These are phyloP conservation scores for Paramecium primaurelia DNA, from an alignment of 73 alveolate species.

Conservation along the genomic window DNA sequence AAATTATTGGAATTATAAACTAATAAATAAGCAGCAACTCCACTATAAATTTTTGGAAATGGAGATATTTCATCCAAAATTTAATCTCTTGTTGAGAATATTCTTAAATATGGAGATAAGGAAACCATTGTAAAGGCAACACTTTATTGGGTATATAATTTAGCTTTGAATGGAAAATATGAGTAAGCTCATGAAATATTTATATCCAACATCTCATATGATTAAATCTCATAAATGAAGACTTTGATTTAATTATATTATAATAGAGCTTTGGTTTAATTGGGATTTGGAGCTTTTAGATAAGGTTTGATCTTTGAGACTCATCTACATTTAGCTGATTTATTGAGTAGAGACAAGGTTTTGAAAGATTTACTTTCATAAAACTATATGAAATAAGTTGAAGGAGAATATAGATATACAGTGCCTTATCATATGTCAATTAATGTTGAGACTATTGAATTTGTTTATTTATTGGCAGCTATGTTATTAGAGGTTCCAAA, in stretches of 20 bases:
- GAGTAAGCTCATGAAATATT: conserved; percentile 11
- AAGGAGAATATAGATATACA: neutral
- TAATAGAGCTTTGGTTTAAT: neutral
- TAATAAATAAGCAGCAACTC: neutral
- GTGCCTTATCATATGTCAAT: conserved; percentile 33
- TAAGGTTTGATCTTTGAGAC: neutral
- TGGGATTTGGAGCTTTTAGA: neutral
- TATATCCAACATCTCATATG: conserved; percentile 13
- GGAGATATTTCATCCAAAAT: conserved; percentile 11
- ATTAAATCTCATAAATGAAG: neutral
- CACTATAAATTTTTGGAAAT: conserved; percentile 36
- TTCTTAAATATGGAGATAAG: neutral
- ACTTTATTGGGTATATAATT: neutral
- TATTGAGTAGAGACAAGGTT: neutral
- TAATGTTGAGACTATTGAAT: conserved; percentile 17
- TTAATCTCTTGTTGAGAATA: neutral
- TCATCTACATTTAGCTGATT: neutral
- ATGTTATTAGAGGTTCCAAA: conserved; percentile 24
- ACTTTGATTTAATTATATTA: neutral
- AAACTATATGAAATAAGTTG: neutral
- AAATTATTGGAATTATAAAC: neutral
- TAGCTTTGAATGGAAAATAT: conserved; percentile 9
- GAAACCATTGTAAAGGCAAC: neutral
- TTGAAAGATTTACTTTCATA: neutral
- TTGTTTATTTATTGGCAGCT: neutral